Conservation (phyloP, 2,329 filamentous ascomycete genomes). For the Fusarium redolens region DNA sequence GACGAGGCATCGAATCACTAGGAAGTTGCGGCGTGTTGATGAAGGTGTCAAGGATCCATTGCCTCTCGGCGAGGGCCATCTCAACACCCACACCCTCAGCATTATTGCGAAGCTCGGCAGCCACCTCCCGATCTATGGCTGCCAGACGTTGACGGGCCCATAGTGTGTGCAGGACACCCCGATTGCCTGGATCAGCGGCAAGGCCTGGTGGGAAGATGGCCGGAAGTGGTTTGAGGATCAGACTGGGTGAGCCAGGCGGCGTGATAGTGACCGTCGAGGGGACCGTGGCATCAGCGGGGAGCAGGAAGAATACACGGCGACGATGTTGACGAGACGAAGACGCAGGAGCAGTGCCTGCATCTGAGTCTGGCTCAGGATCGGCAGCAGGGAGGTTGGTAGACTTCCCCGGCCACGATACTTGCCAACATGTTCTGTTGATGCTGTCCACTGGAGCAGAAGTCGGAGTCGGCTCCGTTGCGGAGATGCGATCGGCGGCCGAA, state of each 20-base stretch:
- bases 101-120: constrained; percentile 76
- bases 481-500: constrained; percentile 31
- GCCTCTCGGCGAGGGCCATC: constrained; percentile 85
- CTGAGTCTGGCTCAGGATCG: constrained; percentile 44
- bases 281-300: constrained; percentile 77
- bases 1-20: constrained; percentile 38
- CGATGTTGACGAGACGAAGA: constrained; percentile 50
- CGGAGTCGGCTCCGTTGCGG: constrained; percentile 35
- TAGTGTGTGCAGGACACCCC: constrained; percentile 87
- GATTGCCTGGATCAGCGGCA: constrained; percentile 76
- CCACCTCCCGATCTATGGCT: constrained; percentile 81
- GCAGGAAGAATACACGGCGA: constrained; percentile 81
- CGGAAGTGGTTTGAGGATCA: constrained; percentile 80
- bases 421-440: constrained; percentile 63
- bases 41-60: constrained; percentile 88
- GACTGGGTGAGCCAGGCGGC: constrained; percentile 54
- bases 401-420: constrained; percentile 87
- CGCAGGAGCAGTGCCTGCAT: constrained; percentile 47
- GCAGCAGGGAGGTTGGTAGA: constrained; percentile 74
- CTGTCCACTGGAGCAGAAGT: constrained; percentile 4
- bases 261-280: constrained; percentile 78
- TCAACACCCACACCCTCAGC: constrained; percentile 84
- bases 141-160: constrained; percentile 88
- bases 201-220: constrained; percentile 86
- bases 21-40: constrained; percentile 44